phyloP scores from a whole-genome alignment of 331 rosid species.

The Rosa hybrid region DNA sequence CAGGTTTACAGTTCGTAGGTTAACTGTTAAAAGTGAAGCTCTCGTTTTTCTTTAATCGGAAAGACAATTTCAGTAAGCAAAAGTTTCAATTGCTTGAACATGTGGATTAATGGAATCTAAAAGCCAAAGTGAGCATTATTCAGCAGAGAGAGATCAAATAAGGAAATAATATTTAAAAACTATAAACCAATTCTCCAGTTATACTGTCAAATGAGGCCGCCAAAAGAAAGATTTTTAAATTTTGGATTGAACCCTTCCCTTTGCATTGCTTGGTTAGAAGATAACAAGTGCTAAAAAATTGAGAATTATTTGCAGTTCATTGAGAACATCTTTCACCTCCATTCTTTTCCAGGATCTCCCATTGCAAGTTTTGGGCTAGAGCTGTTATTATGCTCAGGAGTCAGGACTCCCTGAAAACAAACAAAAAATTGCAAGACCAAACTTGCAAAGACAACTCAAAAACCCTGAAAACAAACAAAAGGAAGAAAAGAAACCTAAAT shows the following conservation, averaged over 20 bases:
- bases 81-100: neutral
- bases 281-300: neutral
- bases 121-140: neutral
- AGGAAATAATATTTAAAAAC: neutral
- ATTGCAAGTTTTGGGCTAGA: slow-evolving; percentile 49
- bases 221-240: neutral
- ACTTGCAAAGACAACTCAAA: neutral
- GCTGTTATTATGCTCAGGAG: slow-evolving; percentile 50
- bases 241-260: neutral
- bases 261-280: neutral
- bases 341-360: slow-evolving; percentile 41
- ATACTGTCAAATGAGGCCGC: neutral
- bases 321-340: neutral
- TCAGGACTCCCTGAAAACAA: slow-evolving; percentile 44
- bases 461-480: no score
- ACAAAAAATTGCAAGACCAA: neutral
- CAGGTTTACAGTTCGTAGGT: neutral
- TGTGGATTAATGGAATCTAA: neutral
- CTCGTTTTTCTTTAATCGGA: neutral
- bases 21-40: no score
- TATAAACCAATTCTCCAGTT: neutral
- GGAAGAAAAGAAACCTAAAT: neutral
- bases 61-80: neutral
- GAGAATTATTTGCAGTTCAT: neutral
- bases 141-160: neutral